Base-by-base conservation (phyloP, 352 stramenopile genomes). In the Phytophthora tentaculata region DNA sequence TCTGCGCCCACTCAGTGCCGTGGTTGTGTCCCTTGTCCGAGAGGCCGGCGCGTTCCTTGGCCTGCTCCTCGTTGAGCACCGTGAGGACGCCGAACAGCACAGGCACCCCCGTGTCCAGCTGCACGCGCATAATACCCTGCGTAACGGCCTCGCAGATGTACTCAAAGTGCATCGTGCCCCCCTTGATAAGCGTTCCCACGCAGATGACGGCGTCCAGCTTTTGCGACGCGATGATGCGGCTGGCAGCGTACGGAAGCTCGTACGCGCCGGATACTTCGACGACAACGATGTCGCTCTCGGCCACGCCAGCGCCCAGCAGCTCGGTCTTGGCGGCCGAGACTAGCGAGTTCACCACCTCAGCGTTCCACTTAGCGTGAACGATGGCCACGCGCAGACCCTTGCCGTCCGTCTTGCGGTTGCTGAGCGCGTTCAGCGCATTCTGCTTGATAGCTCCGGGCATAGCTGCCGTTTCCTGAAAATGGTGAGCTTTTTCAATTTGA, bases 111-210 rank as follows among this genome's bases (percentile, higher is more conserved):
- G 95, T 96, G 72, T 98, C 85, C 61, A 99, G 79, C 73, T 95
- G 88, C 68, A 99, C 96, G 71, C 89, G 89, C 97, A 99, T 99
- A 73, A 99, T 95, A 60, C 97, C 97, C 66, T 96, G 91, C 37
- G 95, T 86, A n/a, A 98, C 94, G 53, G 97, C 90, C 61, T 99
- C 94, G 51, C 91, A 96, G 82, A 99, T 99, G 84, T 99, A 99
- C 91, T 99, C 98, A 77, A 99, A 99, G 83, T 99, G 98, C 89
- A 99, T 98, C 14, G 98, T 99, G 55, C 98, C 96, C 51, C 98
- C 97, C 77, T 99, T 99, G 76, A 98, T 97, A 16, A 98, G 84
- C 56, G 87, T 97, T 48, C 98, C 98, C 59, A 98, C 75, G 69
- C 88, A 98, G 55, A 99, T 90, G 52, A 99, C 97, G 23, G 96